phyloP scores from a whole-genome alignment of 768 basidiomycete genomes.

The Leccinellum rugosiceps region DNA sequence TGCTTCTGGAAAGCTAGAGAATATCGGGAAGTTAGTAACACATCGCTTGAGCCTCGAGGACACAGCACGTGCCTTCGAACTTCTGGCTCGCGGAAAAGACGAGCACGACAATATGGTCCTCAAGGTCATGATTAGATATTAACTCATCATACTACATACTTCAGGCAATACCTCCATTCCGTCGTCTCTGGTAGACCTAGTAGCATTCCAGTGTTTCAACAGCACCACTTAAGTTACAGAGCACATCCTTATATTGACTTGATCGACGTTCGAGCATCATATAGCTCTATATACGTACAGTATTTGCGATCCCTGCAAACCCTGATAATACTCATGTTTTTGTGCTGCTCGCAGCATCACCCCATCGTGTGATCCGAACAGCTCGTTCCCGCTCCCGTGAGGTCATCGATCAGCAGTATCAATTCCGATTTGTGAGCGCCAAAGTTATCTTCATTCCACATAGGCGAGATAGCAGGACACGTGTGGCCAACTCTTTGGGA shows the following conservation, averaged over 20 bases:
- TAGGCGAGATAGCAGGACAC: conserved; percentile 10
- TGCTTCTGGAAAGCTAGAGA: conserved; percentile 56
- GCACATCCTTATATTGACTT: conserved; percentile 7
- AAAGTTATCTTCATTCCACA: conserved; percentile 4
- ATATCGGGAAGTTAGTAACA: conserved; percentile 73
- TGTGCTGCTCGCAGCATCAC: conserved; percentile 1
- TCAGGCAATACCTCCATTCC: not conserved
- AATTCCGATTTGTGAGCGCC: not conserved
- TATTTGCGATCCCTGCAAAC: conserved; percentile 7
- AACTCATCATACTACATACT: conserved; percentile 32
- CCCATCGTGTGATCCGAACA: not conserved
- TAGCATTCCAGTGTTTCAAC: conserved; percentile 1
- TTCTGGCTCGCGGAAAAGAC: conserved; percentile 74
- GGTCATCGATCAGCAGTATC: conserved; percentile 11
- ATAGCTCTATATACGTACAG: conserved; percentile 22
- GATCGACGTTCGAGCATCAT: conserved; percentile 14
- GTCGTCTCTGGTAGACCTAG: conserved; percentile 8
- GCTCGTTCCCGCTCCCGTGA: not conserved
- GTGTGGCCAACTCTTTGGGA: not conserved
- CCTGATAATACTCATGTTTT: not conserved
- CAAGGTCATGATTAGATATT: conserved; percentile 83
- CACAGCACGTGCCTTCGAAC: conserved; percentile 75
- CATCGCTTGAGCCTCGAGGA: conserved; percentile 69
- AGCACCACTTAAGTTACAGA: conserved; percentile 14
- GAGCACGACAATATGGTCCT: conserved; percentile 79